Evolutionary conservation across 192 early-diverging fungal genomes (phyloP).

Genomic region (Podila verticillata): DNA sequence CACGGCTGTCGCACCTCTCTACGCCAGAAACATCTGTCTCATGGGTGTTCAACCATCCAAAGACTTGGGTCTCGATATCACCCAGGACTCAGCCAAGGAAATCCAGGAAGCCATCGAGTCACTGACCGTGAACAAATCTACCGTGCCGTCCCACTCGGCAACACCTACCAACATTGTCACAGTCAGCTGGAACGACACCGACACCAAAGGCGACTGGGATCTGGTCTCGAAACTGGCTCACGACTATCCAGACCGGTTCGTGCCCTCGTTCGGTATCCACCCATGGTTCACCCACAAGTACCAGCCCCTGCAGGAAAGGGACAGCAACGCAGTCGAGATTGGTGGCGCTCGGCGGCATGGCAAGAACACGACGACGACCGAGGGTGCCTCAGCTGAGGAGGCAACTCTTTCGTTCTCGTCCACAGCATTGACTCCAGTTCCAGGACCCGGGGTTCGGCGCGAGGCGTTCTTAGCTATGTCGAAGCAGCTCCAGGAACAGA

Average conservation of each 20-base stretch:
- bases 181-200: constrained; percentile 41
- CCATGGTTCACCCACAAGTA: constrained; percentile 51
- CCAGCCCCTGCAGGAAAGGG: constrained; percentile 8
- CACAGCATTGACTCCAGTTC: constrained; percentile 8
- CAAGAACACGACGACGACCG: neutral
- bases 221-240: constrained; percentile 44
- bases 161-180: constrained; percentile 17
- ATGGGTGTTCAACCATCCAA: constrained; percentile 55
- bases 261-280: constrained; percentile 55
- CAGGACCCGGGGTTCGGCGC: constrained; percentile 7
- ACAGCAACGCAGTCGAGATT: constrained; percentile 12
- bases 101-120: neutral
- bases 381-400: neutral
- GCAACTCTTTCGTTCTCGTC: constrained; percentile 28
- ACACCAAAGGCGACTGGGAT: constrained; percentile 52
- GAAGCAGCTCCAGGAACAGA: constrained; percentile 42
- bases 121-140: constrained; percentile 3
- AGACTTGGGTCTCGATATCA: constrained; percentile 15
- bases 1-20: constrained; percentile 1
- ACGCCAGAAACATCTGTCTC: constrained; percentile 38
- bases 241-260: constrained; percentile 39
- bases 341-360: constrained; percentile 2
- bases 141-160: neutral
- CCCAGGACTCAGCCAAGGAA: neutral
- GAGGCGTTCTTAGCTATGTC: constrained; percentile 47